Evolutionary conservation across 768 basidiomycete genomes (phyloP).

Genomic region (Boletus patriciae): DNA sequence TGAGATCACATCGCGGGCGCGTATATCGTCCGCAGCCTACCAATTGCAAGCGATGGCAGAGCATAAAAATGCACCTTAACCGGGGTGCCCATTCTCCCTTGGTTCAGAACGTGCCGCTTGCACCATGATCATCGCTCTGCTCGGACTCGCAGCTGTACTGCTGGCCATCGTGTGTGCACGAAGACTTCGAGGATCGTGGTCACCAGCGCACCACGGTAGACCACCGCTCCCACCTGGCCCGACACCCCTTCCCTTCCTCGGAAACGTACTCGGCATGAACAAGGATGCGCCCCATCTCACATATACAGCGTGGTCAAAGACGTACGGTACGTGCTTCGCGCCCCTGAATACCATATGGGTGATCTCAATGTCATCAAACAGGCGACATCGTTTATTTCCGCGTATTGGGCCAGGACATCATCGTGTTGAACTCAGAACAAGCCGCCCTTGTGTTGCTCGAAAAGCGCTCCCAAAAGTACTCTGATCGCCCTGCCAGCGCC

Average conservation of each 20-base stretch:
- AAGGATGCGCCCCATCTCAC: background rate
- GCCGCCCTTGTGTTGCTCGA: slow-evolving; percentile 14
- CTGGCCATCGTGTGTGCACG: background rate
- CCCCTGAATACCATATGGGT: too few species aligned
- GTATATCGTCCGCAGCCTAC: too few species aligned
- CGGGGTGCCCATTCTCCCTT: background rate
- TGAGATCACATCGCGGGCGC: too few species aligned
- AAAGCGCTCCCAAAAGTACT: background rate
- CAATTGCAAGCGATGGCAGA: too few species aligned
- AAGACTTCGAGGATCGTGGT: background rate
- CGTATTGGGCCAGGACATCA: slow-evolving; percentile 46
- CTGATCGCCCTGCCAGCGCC: background rate
- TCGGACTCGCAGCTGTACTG: slow-evolving; percentile 2
- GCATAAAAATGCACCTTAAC: background rate
- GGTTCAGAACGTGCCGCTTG: background rate
- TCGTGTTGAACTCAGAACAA: slow-evolving; percentile 50
- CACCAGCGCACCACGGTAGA: background rate
- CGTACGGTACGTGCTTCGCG: background rate
- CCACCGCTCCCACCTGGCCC: slow-evolving; percentile 22
- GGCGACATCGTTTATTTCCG: slow-evolving; percentile 9
- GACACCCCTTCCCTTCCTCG: slow-evolving; percentile 10
- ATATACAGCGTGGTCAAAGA: background rate
- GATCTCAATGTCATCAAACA: background rate
- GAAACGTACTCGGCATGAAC: slow-evolving; percentile 3
- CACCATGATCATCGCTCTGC: background rate